Evolutionary conservation across 306 rosid genomes (phyloP).

Genomic region (Dryas drummondii): DNA sequence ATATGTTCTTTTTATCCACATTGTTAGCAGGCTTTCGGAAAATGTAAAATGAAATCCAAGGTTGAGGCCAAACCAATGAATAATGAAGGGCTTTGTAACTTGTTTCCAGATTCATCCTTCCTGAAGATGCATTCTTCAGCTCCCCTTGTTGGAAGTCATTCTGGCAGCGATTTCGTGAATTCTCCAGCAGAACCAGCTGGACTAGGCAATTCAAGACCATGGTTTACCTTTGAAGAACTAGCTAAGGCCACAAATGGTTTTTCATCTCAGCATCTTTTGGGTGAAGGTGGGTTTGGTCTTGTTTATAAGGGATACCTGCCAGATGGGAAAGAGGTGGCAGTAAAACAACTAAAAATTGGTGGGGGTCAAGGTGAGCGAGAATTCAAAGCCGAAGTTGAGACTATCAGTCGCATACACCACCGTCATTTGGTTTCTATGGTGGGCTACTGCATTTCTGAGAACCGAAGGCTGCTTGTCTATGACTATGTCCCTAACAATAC

Average conservation of each 20-base stretch:
- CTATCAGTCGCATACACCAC: constrained; percentile 86
- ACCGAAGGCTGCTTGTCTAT: constrained; percentile 82
- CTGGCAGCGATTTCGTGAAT: constrained; percentile 49
- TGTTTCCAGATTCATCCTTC: constrained; percentile 63
- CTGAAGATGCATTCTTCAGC: constrained; percentile 68
- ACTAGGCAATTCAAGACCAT: constrained; percentile 73
- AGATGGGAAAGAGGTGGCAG: constrained; percentile 87
- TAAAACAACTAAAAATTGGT: constrained; percentile 78
- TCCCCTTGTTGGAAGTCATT: constrained; percentile 57
- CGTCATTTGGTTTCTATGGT: constrained; percentile 93
- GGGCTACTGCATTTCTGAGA: constrained; percentile 78
- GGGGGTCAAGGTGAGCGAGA: constrained; percentile 93
- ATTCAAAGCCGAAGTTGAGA: constrained; percentile 89
- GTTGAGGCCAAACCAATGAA: constrained; percentile 15
- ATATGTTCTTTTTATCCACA: neutral
- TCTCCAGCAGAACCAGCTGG: constrained; percentile 63
- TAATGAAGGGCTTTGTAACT: constrained; percentile 30
- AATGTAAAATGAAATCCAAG: constrained; percentile 16
- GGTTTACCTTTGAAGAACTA: constrained; percentile 83
- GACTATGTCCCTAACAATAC: constrained; percentile 77
- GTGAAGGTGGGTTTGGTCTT: constrained; percentile 92
- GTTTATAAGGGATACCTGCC: constrained; percentile 84
- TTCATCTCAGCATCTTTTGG: constrained; percentile 71
- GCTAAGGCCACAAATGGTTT: constrained; percentile 71
- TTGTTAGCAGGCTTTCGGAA: neutral